Evolutionary conservation across 2,329 filamentous ascomycete genomes (phyloP).

Genomic region (Bisporella sp.): DNA sequence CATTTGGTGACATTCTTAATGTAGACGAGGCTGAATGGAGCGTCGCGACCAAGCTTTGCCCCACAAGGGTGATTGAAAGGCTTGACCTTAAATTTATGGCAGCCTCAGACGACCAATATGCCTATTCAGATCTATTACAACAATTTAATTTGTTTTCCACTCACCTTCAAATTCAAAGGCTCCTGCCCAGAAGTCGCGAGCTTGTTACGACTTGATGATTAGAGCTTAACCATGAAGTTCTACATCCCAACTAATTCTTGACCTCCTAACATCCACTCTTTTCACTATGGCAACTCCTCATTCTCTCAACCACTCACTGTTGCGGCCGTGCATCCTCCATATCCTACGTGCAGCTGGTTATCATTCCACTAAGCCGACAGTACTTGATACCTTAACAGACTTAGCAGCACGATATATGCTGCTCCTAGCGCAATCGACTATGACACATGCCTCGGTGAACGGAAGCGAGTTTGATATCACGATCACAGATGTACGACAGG

Average conservation of each 20-base stretch:
- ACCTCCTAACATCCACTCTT: no score
- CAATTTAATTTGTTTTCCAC: no score
- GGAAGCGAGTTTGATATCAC: constrained; percentile 60
- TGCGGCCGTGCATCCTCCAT: constrained; percentile 82
- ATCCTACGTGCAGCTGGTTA: constrained; percentile 89
- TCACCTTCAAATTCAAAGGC: no score
- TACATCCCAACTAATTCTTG: no score
- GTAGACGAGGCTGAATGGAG: no score
- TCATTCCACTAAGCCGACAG: constrained; percentile 71
- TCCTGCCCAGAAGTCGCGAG: no score
- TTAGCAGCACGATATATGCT: constrained; percentile 75
- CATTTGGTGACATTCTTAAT: no score
- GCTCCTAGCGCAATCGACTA: constrained; percentile 66
- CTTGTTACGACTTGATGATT: no score
- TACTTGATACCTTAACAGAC: constrained; percentile 83
- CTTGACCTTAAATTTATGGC: constrained; percentile 15
- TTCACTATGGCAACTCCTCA: constrained; percentile 33
- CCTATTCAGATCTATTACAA: no score
- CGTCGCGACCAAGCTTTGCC: no score
- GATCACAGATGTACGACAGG: constrained; percentile 76
- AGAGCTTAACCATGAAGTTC: no score
- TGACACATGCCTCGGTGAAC: constrained; percentile 52
- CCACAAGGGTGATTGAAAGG: neutral
- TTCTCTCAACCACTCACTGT: constrained; percentile 64
- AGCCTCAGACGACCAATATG: constrained; percentile 6